These are phyloP conservation scores for Neonectria coccinea DNA, from an alignment of 2,329 filamentous ascomycete genomes.

Conservation along the genomic window DNA sequence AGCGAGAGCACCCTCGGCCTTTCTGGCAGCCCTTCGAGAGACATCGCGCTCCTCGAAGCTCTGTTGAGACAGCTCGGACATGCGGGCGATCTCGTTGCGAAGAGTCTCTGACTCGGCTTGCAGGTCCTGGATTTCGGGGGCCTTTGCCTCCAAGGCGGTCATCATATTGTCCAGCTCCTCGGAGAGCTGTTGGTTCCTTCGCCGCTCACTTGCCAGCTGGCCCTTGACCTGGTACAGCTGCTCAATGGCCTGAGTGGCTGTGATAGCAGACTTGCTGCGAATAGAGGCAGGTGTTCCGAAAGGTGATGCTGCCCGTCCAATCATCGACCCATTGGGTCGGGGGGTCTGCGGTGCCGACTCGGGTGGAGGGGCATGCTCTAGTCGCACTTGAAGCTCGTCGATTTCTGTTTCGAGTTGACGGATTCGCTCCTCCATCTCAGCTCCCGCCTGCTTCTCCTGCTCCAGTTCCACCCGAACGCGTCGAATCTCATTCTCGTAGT, in stretches of 20 bases:
- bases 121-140: slow-evolving; percentile 89
- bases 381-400: slow-evolving; percentile 63
- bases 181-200: slow-evolving; percentile 78
- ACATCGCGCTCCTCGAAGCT: slow-evolving; percentile 83
- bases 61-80: slow-evolving; percentile 86
- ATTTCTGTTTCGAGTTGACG: slow-evolving; percentile 65
- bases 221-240: slow-evolving; percentile 76
- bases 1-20: slow-evolving; percentile 78
- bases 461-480: slow-evolving; percentile 69
- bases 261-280: slow-evolving; percentile 66
- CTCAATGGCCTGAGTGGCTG: slow-evolving; percentile 72
- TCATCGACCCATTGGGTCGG: slow-evolving; percentile 66
- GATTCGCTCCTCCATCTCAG: slow-evolving; percentile 60
- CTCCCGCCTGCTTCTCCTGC: slow-evolving; percentile 61
- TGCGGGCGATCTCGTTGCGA: slow-evolving; percentile 82
- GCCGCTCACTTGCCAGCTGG: slow-evolving; percentile 78
- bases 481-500: slow-evolving; percentile 70
- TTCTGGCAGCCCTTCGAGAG: slow-evolving; percentile 82
- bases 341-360: slow-evolving; percentile 71
- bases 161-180: slow-evolving; percentile 88
- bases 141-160: slow-evolving; percentile 83
- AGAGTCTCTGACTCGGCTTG: slow-evolving; percentile 84
- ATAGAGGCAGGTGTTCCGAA: slow-evolving; percentile 71
- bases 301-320: slow-evolving; percentile 67
- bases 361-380: slow-evolving; percentile 53